Base-by-base conservation (phyloP, 1,284 basidiomycete species). In the Thecaphora thlaspeos region DNA sequence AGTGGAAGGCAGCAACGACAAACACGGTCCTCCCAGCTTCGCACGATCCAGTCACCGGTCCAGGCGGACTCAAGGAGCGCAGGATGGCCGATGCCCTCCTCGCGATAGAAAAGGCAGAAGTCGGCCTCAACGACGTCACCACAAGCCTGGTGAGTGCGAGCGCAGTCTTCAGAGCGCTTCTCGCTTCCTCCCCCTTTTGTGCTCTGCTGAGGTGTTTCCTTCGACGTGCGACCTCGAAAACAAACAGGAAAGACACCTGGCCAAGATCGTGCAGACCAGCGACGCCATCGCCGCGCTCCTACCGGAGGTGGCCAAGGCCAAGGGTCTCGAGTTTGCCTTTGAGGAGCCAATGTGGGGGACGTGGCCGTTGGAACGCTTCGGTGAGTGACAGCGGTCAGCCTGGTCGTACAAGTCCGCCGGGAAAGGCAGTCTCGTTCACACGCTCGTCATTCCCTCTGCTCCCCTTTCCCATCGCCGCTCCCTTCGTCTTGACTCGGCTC, bases 351-450 rank as follows among this genome's bases (percentile, higher is more conserved):
- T 74, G 42, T 74, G 72, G 72, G 70, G 55, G 17, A 72, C 70
- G 7, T 74, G 72, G 72, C 52, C 70, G 4, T 39, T 74, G 32
- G 61, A 66, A n/a, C 63, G 57, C 9, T 74, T 74, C 37, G 55
- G 70, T 72, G 48, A 43, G 61, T 21, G n/a, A n/a, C n/a, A n/a
- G n/a, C n/a, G n/a, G n/a, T n/a, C n/a, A n/a, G n/a, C n/a, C n/a
- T n/a, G n/a, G n/a, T n/a, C n/a, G n/a, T n/a, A n/a, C n/a, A n/a
- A n/a, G n/a, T n/a, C n/a, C n/a, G n/a, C n/a, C n/a, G n/a, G n/a
- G n/a, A n/a, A n/a, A n/a, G n/a, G n/a, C n/a, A n/a, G n/a, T n/a
- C n/a, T n/a, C n/a, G n/a, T n/a, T n/a, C n/a, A n/a, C n/a, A n/a
- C n/a, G n/a, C n/a, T n/a, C n/a, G n/a, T n/a, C n/a, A n/a, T n/a